A percentile compares a stretch with the other conserved stretches of the same genome.
These are phyloP conservation scores for Phytophthora pluvialis DNA, from an alignment of 352 stramenopile genomes.

Conservation along the genomic window DNA sequence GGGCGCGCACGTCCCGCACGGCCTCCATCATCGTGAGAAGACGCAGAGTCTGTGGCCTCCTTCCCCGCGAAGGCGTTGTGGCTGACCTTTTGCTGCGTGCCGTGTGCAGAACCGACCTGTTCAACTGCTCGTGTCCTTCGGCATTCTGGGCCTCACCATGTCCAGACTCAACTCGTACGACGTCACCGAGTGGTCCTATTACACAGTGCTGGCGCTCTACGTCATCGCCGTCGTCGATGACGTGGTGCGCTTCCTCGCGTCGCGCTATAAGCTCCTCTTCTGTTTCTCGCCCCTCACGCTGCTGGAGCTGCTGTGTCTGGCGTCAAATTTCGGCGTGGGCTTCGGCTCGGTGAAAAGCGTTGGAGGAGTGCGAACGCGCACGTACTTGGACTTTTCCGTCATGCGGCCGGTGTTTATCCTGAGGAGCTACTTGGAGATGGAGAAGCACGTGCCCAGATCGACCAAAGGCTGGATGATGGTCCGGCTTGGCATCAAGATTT, in stretches of 20 bases:
- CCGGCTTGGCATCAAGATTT: constrained; percentile 77
- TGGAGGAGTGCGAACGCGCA: constrained; percentile 60
- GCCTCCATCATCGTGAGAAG: constrained; percentile 72
- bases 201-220: constrained; percentile 73
- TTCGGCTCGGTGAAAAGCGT: constrained; percentile 71
- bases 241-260: constrained; percentile 77
- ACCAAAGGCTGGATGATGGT: constrained; percentile 87
- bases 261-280: constrained; percentile 83
- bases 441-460: constrained; percentile 69
- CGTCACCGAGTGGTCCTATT: constrained; percentile 69
- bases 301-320: constrained; percentile 75
- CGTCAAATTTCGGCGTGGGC: constrained; percentile 77
- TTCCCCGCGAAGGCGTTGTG: neutral
- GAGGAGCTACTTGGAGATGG: constrained; percentile 86
- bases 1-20: constrained; percentile 75
- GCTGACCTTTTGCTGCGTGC: constrained; percentile 9
- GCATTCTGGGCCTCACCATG: constrained; percentile 74
- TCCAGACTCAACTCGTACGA: constrained; percentile 78
- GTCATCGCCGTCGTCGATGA: constrained; percentile 65
- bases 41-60: neutral
- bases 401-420: constrained; percentile 86
- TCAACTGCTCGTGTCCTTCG: constrained; percentile 75
- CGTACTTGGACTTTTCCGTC: constrained; percentile 88
- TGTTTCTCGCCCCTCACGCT: constrained; percentile 79
- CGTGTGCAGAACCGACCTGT: constrained; percentile 69